Base-by-base conservation (phyloP, 306 rosid species). In the Alnus glutinosa region DNA sequence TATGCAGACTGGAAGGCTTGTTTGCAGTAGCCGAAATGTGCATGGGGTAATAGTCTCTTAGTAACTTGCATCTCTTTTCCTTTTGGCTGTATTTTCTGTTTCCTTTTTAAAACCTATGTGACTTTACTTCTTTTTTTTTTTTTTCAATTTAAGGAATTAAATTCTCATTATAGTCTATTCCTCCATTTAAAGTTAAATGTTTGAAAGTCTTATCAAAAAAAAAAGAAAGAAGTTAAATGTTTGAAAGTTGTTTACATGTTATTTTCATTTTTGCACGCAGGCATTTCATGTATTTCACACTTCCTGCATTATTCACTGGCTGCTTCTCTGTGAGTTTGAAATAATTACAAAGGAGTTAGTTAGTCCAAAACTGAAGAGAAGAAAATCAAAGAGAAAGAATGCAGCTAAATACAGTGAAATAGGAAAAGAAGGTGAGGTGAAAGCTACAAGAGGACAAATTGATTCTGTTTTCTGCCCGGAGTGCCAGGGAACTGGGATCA, bases 271-370 rank as follows among this genome's bases (percentile, higher is more conserved):
- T 39, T 42, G 44, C 75, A 3, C 83, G 89, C 89, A 94, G 98
- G 90, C 89, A 16, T 94, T 93, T 78, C 98, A 94, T 37, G 88
- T 91, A 77, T 94, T 92, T 83, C 97, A 94, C 77, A 86, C 86
- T 16, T 91, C 98, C 75, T 94, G 98, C 71, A 88, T 91, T 55
- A 67, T 92, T 76, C 93, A 92, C 84, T 94, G 97, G 97, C 82
- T 92, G 75, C 93, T 94, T 80, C 79, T 91, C 48, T 89, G 95
- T 80, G 98, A 94, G 77, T 72, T 67, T 80, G 92, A 88, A 79
- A 84, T 82, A 14, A 87, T 88, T 78, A 79, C 84, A 63, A 87
- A 85, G 78, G 82, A 84, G 73, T 62, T 84, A 50, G 82, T 78
- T 58, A 55, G 64, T 83, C 81, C 87, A 75, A 90, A 82, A 81